Base-by-base conservation (phyloP, 1,139 yeast species). In the Chernovozyma sophiae-reginae region DNA sequence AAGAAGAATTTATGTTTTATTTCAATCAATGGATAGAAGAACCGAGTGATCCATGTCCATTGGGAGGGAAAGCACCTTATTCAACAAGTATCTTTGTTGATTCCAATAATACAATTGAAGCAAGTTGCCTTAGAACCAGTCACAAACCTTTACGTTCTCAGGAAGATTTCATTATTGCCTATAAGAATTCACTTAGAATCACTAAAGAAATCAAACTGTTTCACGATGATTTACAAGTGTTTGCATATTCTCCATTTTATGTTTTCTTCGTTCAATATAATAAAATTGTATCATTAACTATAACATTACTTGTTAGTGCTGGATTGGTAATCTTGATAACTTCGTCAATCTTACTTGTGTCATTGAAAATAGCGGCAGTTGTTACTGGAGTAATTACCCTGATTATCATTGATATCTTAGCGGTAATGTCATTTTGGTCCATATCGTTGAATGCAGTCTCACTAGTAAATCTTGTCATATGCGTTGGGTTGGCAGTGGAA, bases 41-140 rank as follows among this genome's bases (percentile, higher is more conserved):
- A 31, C 80, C 80, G 2, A 84, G 96, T 40, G 95, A 86, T 49
- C 89, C 94, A 3, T 92, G 98, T 58, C 97, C 97, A 1, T 66
- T 92, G 23, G 97, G 96, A 3, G 98, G 98, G 1, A 84, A 86
- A 52, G 97, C 97, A 0, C 95, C 97, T 0, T 92, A 90, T 52
- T 73, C 85, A 1, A 61, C 67, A 4, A 72, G 94, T 0, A 67
- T 92, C 14, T 58, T 71, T 1, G 65, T 65, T 34, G n/a, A n/a
- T n/a, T 60, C 67, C 14, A 60, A 65, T 0, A 39, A 49, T 10
- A 51, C 50, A 1, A 72, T 90, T 16, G 48, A 55, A 4, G 68
- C 94, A 1, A 79, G 92, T 3, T 72, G 77, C 28, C 86, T 90
- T 62, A 65, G 97, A 45, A 77, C 94, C 1, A 74, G 86, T n/a